Base-by-base conservation (phyloP, 495 filamentous ascomycete species). In the Neurospora sp. region DNA sequence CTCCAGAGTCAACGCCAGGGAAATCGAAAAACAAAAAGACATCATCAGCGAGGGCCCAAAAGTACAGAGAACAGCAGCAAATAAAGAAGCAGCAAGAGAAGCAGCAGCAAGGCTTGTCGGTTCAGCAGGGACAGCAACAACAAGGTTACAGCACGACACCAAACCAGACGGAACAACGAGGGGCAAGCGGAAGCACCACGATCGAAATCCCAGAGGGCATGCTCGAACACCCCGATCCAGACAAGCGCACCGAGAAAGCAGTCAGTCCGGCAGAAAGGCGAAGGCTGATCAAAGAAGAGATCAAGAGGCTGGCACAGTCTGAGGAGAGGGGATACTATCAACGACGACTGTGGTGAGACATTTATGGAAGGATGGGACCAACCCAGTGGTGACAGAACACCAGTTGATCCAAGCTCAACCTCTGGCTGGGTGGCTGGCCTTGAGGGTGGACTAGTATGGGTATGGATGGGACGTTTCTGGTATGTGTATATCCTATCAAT, bases 231-330 rank as follows among this genome's bases (percentile, higher is more conserved):
- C n/a, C 43, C 31, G 42, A 69, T 34, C 43, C 39, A 0, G 34
- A 48, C 21, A 71, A 28, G 37, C 71, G 70, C 17, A 70, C 76
- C n/a, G 73, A 81, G 69, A 81, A 81, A 48, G 77, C 79, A 4
- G 70, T 88, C 13, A 87, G 83, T 72, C 76, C 81, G 71, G 85
- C 83, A 2, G 85, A 86, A 75, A 83, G 86, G 73, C 81, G 86
- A 71, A 79, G 77, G 72, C 78, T 79, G 19, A 88, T 88, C 70
- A 86, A 85, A 74, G 85, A 86, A 40, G 84, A 88, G 74, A 85
- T 88, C 15, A 75, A 82, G 73, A 80, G 78, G 71, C 76, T 83
- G 43, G 79, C 85, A 11, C 79, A 83, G 71, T 82, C 81, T 11
- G 66, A 77, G 80, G 73, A 81, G 45, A 80, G 77, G 31, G 82